These are phyloP conservation scores for Verticillium nonalfalfae DNA, from an alignment of 2,329 filamentous ascomycete genomes.

Conservation along the genomic window DNA sequence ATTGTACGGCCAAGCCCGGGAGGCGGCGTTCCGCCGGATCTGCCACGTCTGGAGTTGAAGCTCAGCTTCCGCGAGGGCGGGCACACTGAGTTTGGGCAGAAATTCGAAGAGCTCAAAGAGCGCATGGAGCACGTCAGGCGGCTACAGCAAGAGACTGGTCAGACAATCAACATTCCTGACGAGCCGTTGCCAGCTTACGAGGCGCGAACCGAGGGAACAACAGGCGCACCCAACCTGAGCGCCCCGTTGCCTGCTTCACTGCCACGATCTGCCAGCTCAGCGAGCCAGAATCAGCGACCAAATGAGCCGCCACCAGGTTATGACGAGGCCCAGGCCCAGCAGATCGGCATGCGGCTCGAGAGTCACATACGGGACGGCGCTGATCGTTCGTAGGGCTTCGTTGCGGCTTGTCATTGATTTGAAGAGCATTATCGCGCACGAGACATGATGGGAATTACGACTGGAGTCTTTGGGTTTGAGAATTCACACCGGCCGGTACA, in stretches of 20 bases:
- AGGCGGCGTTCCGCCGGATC: slow-evolving; percentile 71
- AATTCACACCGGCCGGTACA: neutral
- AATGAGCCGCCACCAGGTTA: slow-evolving; percentile 85
- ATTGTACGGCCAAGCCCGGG: slow-evolving; percentile 73
- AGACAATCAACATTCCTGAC: slow-evolving; percentile 60
- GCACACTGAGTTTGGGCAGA: slow-evolving; percentile 82
- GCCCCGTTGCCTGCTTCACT: slow-evolving; percentile 20
- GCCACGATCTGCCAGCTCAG: slow-evolving; percentile 25
- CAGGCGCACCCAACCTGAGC: slow-evolving; percentile 20
- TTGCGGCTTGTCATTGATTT: neutral
- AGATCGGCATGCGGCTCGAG: slow-evolving; percentile 52
- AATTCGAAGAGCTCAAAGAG: slow-evolving; percentile 80
- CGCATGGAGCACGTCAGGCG: slow-evolving; percentile 76
- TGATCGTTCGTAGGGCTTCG: slow-evolving; percentile 43
- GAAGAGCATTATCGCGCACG: neutral
- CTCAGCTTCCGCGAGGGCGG: slow-evolving; percentile 92
- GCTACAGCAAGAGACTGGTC: slow-evolving; percentile 62
- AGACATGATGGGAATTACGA: neutral
- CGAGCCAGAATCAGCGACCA: slow-evolving; percentile 37
- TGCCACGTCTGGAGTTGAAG: slow-evolving; percentile 71
- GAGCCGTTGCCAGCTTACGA: slow-evolving; percentile 89
- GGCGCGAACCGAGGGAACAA: slow-evolving; percentile 36
- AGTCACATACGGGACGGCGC: slow-evolving; percentile 69
- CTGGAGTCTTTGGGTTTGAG: neutral
- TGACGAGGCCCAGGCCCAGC: slow-evolving; percentile 79